These are phyloP conservation scores for Diatrype stigma DNA, from an alignment of 2,329 filamentous ascomycete species.

Conservation along the genomic window DNA sequence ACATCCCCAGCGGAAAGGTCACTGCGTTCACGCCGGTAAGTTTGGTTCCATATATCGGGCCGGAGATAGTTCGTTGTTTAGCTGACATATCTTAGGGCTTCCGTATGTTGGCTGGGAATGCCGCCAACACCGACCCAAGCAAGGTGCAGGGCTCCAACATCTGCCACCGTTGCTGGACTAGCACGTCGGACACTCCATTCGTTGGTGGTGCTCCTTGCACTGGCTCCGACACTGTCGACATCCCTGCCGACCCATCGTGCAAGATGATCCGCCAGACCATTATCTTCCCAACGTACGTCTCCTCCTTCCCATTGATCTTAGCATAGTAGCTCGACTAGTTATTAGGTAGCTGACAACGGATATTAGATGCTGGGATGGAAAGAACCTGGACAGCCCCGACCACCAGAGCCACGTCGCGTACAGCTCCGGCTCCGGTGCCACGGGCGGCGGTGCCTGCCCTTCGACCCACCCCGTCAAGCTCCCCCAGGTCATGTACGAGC, in stretches of 20 bases:
- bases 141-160: conserved; percentile 36
- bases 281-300: conserved; percentile 41
- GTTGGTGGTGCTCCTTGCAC: conserved; percentile 46
- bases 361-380: conserved; percentile 46
- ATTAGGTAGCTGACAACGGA: conserved; percentile 9
- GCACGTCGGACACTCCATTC: conserved; percentile 41
- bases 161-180: conserved; percentile 45
- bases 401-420: conserved; percentile 46
- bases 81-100: conserved; percentile 31
- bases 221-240: conserved; percentile 45
- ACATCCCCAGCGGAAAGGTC: conserved; percentile 38
- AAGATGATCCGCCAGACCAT: conserved; percentile 52
- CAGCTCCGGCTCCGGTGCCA: conserved; percentile 39
- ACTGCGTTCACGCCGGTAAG: conserved; percentile 38
- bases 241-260: conserved; percentile 40
- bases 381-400: conserved; percentile 43
- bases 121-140: conserved; percentile 35
- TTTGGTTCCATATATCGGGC: neutral
- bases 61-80: neutral
- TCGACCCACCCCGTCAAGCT: conserved; percentile 41
- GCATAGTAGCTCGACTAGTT: conserved; percentile 19
- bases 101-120: conserved; percentile 43
- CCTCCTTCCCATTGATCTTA: conserved; percentile 13
- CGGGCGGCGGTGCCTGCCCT: conserved; percentile 43
- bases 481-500: conserved; percentile 45